phyloP scores from a whole-genome alignment of 495 filamentous ascomycete genomes.

The Penicillium cinerascens region DNA sequence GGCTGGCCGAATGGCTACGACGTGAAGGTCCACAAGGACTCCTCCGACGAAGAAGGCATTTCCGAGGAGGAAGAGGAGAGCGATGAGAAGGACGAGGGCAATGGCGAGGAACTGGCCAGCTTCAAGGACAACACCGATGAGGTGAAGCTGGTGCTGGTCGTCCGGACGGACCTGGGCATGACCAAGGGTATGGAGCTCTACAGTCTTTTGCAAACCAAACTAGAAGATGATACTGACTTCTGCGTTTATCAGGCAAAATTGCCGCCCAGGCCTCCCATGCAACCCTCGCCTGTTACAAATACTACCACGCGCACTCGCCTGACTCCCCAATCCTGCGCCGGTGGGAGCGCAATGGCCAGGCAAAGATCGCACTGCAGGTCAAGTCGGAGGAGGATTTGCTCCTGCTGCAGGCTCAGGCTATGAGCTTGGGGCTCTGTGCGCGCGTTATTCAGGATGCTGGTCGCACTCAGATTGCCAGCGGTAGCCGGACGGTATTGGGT shows the following conservation, averaged over 20 bases:
- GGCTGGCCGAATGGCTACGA: conserved; percentile 52
- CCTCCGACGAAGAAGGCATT: conserved; percentile 38
- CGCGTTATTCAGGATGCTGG: conserved; percentile 93
- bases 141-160: conserved; percentile 90
- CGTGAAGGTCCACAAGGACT: conserved; percentile 46
- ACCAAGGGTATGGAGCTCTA: conserved; percentile 66
- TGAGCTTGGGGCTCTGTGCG: conserved; percentile 80
- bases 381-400: conserved; percentile 80
- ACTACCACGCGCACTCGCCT: conserved; percentile 55
- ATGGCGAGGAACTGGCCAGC: conserved; percentile 40
- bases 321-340: conserved; percentile 64
- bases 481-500: conserved; percentile 86
- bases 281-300: conserved; percentile 94
- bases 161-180: conserved; percentile 93
- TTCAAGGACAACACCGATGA: conserved; percentile 63
- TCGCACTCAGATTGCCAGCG: conserved; percentile 91
- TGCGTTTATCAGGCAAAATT: conserved; percentile 72
- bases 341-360: conserved; percentile 83
- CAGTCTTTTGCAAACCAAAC: background rate
- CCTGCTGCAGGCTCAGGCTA: conserved; percentile 70
- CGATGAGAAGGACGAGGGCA: conserved; percentile 37
- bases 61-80: conserved; percentile 29
- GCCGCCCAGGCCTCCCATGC: conserved; percentile 95
- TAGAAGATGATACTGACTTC: background rate
- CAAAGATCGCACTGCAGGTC: conserved; percentile 86